These are phyloP conservation scores for Sphagnurus paluster DNA, from an alignment of 1,284 basidiomycete species.

Conservation along the genomic window DNA sequence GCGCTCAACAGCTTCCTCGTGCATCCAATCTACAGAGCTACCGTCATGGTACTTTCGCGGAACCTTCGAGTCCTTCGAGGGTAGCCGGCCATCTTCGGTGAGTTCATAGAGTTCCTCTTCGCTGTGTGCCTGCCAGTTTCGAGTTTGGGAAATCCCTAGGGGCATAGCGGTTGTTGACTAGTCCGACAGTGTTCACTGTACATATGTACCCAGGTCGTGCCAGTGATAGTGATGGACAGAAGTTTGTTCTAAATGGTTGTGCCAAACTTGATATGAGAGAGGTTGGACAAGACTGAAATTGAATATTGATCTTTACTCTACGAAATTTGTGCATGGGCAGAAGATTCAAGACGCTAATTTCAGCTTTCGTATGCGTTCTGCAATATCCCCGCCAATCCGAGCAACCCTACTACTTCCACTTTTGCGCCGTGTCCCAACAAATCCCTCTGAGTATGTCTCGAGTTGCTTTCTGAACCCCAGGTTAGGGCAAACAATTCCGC, in stretches of 20 bases:
- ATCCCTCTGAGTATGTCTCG: constrained; percentile 43
- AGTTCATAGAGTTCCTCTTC: constrained; percentile 43
- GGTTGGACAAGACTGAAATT: too few relatives aligned
- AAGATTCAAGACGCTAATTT: neutral
- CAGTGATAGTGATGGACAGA: neutral
- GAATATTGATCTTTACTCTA: too few relatives aligned
- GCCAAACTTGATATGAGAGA: too few relatives aligned
- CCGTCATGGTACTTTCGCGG: constrained; percentile 51
- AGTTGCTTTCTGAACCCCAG: constrained; percentile 66
- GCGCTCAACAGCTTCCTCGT: constrained; percentile 66
- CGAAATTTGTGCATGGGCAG: too few relatives aligned
- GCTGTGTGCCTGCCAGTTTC: constrained; percentile 22
- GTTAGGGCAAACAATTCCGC: constrained; percentile 64
- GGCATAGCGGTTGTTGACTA: constrained; percentile 13
- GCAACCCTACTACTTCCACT: constrained; percentile 14
- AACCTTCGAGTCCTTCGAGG: constrained; percentile 24
- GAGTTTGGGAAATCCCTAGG: constrained; percentile 19
- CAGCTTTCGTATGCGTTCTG: constrained; percentile 27
- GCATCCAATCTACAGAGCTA: constrained; percentile 69
- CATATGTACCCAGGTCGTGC: neutral
- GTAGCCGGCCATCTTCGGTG: constrained; percentile 38
- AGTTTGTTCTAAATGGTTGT: constrained; percentile 11
- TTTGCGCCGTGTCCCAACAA: constrained; percentile 25
- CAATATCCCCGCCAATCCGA: constrained; percentile 27
- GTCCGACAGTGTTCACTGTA: neutral